phyloP scores from a whole-genome alignment of 116 monocot genomes.

The Phalaenopsis hybrid region DNA sequence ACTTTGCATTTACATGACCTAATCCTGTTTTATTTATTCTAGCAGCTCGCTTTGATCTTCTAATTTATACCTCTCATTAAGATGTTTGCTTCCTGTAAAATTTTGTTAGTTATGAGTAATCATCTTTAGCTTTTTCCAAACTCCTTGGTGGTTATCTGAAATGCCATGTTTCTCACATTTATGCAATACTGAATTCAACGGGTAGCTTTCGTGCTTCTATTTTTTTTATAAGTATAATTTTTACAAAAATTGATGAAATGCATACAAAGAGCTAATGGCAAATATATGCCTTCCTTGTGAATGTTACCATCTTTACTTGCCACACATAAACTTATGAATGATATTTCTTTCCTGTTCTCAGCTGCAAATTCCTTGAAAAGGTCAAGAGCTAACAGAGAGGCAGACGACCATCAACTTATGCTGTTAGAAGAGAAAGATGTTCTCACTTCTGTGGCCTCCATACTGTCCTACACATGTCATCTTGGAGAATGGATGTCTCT shows the following conservation, averaged over 20 bases:
- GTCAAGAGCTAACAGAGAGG: conserved; percentile 22
- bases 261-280: neutral
- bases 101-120: no score
- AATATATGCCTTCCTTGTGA: neutral
- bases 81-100: no score
- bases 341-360: conserved; percentile 6
- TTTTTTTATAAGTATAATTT: neutral
- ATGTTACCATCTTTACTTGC: neutral
- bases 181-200: no score
- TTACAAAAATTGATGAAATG: neutral
- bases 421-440: conserved; percentile 42
- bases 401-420: conserved; percentile 23
- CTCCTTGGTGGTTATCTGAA: no score
- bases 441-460: conserved; percentile 29
- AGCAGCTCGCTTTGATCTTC: no score
- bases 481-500: conserved; percentile 37
- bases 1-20: no score
- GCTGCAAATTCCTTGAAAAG: conserved; percentile 20
- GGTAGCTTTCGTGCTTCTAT: neutral
- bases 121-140: no score
- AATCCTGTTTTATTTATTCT: no score
- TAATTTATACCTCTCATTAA: no score
- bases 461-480: conserved; percentile 29
- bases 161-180: no score
- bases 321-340: conserved; percentile 1